Evolutionary conservation across 345 rosid genomes (phyloP).

Genomic region (Draba incana): DNA sequence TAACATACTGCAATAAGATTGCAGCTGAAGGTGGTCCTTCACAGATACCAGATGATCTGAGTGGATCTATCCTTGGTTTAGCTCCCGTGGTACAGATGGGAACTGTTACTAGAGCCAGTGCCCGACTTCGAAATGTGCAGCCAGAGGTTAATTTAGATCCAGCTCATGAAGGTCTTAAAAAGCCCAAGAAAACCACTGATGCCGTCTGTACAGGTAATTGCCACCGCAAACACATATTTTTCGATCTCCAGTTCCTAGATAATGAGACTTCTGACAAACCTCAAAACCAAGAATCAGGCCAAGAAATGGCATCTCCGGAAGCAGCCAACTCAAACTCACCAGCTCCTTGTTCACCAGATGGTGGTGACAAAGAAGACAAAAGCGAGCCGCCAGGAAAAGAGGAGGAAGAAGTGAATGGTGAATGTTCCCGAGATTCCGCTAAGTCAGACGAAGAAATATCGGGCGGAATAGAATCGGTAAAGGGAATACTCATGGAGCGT

Average conservation of each 20-base stretch:
- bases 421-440: slow-evolving; percentile 31
- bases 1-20: slow-evolving; percentile 84
- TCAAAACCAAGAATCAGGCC: slow-evolving; percentile 49
- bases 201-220: slow-evolving; percentile 58
- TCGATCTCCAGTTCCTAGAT: not conserved
- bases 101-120: slow-evolving; percentile 84
- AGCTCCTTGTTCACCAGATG: slow-evolving; percentile 41
- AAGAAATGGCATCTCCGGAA: slow-evolving; percentile 48
- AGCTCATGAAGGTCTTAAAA: slow-evolving; percentile 72
- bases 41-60: slow-evolving; percentile 73
- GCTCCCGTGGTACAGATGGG: slow-evolving; percentile 82
- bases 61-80: slow-evolving; percentile 60
- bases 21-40: slow-evolving; percentile 86
- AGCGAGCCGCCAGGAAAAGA: slow-evolving; percentile 23
- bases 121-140: slow-evolving; percentile 90
- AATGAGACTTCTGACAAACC: slow-evolving; percentile 44
- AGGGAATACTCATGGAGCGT: slow-evolving; percentile 54
- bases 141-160: slow-evolving; percentile 78
- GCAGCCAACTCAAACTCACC: slow-evolving; percentile 44
- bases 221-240: not conserved
- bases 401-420: slow-evolving; percentile 29
- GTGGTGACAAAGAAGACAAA: slow-evolving; percentile 31
- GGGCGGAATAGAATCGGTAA: slow-evolving; percentile 48
- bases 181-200: slow-evolving; percentile 74
- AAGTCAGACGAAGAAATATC: slow-evolving; percentile 54